Conservation (phyloP, 2,329 filamentous ascomycete genomes). For the Aspergillus novoparasiticus region DNA sequence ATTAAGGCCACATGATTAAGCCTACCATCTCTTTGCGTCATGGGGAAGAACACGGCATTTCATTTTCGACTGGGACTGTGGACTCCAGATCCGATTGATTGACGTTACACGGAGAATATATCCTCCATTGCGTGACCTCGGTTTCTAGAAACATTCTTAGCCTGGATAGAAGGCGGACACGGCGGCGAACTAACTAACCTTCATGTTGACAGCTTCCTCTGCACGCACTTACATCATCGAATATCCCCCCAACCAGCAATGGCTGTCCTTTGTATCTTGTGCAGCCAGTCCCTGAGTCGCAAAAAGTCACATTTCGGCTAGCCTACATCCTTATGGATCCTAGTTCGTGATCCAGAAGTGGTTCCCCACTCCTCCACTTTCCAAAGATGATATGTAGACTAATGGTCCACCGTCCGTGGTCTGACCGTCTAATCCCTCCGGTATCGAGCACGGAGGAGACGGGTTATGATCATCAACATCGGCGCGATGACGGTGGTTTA, state of each 20-base stretch:
- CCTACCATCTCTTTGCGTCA: neutral
- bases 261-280: neutral
- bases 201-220: conserved; percentile 12
- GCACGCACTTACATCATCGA: conserved; percentile 15
- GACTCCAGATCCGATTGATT: neutral
- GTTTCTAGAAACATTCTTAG: conserved; percentile 17
- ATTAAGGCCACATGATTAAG: neutral
- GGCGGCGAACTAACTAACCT: neutral
- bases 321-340: conserved; percentile 4
- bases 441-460: conserved; percentile 6
- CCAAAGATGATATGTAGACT: conserved; percentile 10
- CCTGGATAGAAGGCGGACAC: conserved; percentile 5
- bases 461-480: neutral
- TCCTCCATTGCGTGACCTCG: conserved; percentile 4
- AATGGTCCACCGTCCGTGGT: conserved; percentile 11
- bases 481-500: neutral
- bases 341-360: conserved; percentile 11
- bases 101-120: conserved; percentile 1
- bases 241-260: neutral
- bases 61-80: neutral
- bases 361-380: conserved; percentile 25
- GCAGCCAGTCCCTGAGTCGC: conserved; percentile 3
- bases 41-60: neutral
- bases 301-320: conserved; percentile 8
- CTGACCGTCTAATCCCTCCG: conserved; percentile 13